A percentile compares a stretch with the other conserved stretches of the same genome.
Conservation (phyloP, 2,329 filamentous ascomycete species). For the Leptosphaerulina australis region DNA sequence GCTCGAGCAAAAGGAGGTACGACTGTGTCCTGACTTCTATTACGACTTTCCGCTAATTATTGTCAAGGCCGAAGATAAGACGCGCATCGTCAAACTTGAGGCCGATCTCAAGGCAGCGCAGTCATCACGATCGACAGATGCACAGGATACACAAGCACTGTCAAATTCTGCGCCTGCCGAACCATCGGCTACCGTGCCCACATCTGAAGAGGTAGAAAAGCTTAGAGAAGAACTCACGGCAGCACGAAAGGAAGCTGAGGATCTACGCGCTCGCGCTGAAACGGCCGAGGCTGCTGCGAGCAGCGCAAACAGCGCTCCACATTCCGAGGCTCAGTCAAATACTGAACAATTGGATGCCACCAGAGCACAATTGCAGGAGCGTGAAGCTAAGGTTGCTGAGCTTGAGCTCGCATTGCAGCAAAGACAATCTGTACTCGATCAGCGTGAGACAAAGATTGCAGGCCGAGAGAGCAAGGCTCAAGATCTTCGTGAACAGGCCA, state of each 20-base stretch:
- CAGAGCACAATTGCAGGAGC: conserved; percentile 42
- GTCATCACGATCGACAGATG: conserved; percentile 19
- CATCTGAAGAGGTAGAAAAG: conserved; percentile 27
- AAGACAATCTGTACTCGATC: conserved; percentile 17
- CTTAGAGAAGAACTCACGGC: conserved; percentile 50
- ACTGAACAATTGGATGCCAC: conserved; percentile 50
- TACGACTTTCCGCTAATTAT: conserved; percentile 21
- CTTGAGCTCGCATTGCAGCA: conserved; percentile 56
- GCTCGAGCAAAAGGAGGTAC: conserved; percentile 64
- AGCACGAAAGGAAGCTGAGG: conserved; percentile 55
- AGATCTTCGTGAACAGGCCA: conserved; percentile 60
- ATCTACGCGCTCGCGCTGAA: conserved; percentile 49
- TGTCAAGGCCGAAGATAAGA: conserved; percentile 48
- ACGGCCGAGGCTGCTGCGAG: conserved; percentile 24
- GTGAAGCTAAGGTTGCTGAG: conserved; percentile 31
- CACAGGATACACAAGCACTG: conserved; percentile 20
- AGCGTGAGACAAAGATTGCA: conserved; percentile 25
- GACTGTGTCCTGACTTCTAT: conserved; percentile 1
- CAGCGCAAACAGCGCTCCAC: conserved; percentile 12
- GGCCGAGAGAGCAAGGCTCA: conserved; percentile 33
- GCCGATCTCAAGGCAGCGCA: conserved; percentile 42
- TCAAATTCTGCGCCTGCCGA: conserved; percentile 14
- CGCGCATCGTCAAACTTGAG: conserved; percentile 45
- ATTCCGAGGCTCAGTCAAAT: conserved; percentile 55
- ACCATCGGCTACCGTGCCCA: conserved; percentile 5